A percentile compares a stretch with the other conserved stretches of the same genome.
Conservation (phyloP, 2,329 filamentous ascomycete species). For the Botrytis hyacinthi region DNA sequence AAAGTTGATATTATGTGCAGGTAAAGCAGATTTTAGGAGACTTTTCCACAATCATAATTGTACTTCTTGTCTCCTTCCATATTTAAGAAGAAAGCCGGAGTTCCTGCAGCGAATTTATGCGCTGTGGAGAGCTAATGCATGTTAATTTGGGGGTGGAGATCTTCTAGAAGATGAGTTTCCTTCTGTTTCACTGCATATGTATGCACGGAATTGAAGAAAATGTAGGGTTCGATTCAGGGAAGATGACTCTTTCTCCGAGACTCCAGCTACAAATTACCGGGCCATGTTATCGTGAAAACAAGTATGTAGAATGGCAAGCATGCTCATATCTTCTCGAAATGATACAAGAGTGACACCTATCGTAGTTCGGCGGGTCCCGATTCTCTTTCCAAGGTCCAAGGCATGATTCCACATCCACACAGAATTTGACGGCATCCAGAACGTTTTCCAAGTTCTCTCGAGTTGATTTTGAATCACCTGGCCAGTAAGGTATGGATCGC, state of each 20-base stretch:
- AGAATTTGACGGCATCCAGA: neutral
- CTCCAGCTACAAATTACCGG: neutral
- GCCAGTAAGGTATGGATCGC: neutral
- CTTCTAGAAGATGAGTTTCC: slow-evolving; percentile 12
- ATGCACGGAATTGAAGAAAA: neutral
- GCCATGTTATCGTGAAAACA: neutral
- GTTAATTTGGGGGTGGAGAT: slow-evolving; percentile 1
- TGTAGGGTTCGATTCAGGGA: neutral
- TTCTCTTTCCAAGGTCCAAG: neutral
- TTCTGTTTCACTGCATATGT: slow-evolving; percentile 20
- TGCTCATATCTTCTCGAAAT: neutral
- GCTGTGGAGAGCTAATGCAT: neutral
- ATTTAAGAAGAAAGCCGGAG: slow-evolving; percentile 1
- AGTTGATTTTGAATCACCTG: neutral
- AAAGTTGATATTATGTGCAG: neutral
- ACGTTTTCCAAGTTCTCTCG: neutral
- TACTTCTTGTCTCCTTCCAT: slow-evolving; percentile 8
- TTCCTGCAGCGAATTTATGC: neutral
- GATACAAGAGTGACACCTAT: neutral
- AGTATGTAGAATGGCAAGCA: neutral
- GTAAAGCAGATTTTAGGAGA: neutral
- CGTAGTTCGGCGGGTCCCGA: neutral
- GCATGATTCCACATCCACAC: neutral
- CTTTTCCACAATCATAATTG: neutral
- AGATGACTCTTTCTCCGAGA: neutral